Percentiles rank a stretch among this genome's conserved stretches.
phyloP scores from a whole-genome alignment of 1,139 yeast genomes.

The Yamadazyma sp. region DNA sequence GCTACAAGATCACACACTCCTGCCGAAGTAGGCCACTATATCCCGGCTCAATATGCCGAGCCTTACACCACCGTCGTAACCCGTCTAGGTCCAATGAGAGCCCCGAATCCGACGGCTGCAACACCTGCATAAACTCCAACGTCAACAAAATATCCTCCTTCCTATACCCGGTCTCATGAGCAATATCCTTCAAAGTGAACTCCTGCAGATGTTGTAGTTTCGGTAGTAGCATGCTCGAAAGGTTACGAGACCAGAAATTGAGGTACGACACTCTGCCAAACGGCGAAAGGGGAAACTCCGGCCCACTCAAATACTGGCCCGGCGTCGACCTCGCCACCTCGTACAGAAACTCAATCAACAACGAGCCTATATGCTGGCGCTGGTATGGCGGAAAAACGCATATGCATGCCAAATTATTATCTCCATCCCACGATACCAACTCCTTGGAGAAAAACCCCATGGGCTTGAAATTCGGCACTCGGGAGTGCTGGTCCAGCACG shows the following conservation, averaged over 20 bases:
- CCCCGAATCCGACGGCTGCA: slow-evolving; percentile 22
- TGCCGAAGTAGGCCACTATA: no score
- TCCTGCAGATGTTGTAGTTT: slow-evolving; percentile 7
- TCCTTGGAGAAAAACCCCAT: slow-evolving; percentile 95
- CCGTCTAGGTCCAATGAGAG: slow-evolving; percentile 22
- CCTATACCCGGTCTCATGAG: slow-evolving; percentile 66
- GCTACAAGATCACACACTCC: no score
- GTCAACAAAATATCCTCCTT: slow-evolving; percentile 67
- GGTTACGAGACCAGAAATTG: slow-evolving; percentile 68
- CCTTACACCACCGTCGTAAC: slow-evolving; percentile 30
- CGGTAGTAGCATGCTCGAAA: slow-evolving; percentile 21
- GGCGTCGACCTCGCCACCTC: slow-evolving; percentile 56
- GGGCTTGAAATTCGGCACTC: slow-evolving; percentile 39
- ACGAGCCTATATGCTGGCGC: slow-evolving; percentile 70
- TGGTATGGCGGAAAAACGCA: slow-evolving; percentile 93
- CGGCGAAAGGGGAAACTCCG: slow-evolving; percentile 86
- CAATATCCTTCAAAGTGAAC: slow-evolving; percentile 52
- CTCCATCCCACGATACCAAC: slow-evolving; percentile 75
- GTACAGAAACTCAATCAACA: slow-evolving; percentile 82
- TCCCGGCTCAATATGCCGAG: slow-evolving; percentile 25
- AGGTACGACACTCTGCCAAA: slow-evolving; percentile 75
- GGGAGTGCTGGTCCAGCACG: slow-evolving; percentile 12
- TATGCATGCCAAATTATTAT: slow-evolving; percentile 83
- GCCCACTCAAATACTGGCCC: slow-evolving; percentile 66
- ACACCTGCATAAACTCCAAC: slow-evolving; percentile 58